Conservation (phyloP, 805 yeast species). For the Maudiozyma barnettii region DNA sequence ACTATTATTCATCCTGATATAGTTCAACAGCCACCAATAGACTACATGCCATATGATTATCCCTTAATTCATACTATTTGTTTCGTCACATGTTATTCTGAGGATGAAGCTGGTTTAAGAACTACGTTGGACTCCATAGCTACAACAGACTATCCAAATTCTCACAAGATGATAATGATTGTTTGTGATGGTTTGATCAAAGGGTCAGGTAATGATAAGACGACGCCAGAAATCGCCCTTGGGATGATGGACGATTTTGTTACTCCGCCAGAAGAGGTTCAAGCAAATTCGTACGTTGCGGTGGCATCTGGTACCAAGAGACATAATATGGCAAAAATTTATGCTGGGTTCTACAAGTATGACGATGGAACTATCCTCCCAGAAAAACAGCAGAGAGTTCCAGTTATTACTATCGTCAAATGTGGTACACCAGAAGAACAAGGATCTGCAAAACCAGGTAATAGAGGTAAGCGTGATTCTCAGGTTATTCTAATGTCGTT, state of each 20-base stretch:
- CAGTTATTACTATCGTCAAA: conserved; percentile 68
- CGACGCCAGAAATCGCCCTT: conserved; percentile 86
- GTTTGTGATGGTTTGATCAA: conserved; percentile 92
- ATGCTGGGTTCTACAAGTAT: conserved; percentile 87
- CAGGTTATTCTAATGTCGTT: conserved; percentile 87
- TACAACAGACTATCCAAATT: conserved; percentile 92
- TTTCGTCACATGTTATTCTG: conserved; percentile 90
- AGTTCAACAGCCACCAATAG: conserved; percentile 85
- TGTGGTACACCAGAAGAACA: conserved; percentile 83
- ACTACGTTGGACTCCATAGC: conserved; percentile 86
- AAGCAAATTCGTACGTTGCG: conserved; percentile 83
- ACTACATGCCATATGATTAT: conserved; percentile 75
- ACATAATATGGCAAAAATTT: conserved; percentile 96
- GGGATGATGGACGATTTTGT: conserved; percentile 78
- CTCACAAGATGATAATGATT: conserved; percentile 77
- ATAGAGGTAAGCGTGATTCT: conserved; percentile 93
- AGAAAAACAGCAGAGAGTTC: conserved; percentile 80
- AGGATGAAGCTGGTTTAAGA: conserved; percentile 77
- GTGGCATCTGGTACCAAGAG: conserved; percentile 91
- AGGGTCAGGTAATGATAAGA: conserved; percentile 81
- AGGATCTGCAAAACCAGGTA: conserved; percentile 69
- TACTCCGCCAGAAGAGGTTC: conserved; percentile 62
- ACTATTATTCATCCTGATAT: conserved; percentile 63
- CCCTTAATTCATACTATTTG: conserved; percentile 69
- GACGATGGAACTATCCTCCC: conserved; percentile 63